phyloP scores from a whole-genome alignment of 306 rosid species.

The Vigna nakashimae region DNA sequence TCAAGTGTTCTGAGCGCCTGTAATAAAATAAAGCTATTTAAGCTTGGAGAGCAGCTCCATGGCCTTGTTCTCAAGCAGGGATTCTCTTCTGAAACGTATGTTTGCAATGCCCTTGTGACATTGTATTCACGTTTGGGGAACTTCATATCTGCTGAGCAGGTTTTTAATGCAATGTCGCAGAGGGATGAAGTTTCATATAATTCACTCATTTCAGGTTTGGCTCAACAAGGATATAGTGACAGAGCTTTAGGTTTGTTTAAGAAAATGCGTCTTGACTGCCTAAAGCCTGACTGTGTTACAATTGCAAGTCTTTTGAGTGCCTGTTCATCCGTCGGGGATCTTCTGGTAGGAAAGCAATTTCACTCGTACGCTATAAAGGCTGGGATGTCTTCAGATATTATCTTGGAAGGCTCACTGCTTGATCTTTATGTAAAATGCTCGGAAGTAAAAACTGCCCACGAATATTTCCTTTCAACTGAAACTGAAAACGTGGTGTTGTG shows the following conservation, averaged over 20 bases:
- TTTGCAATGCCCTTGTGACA: constrained; percentile 87
- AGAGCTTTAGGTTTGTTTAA: constrained; percentile 69
- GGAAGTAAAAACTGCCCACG: constrained; percentile 66
- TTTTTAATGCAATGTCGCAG: constrained; percentile 63
- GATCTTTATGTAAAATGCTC: constrained; percentile 93
- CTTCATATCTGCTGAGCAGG: constrained; percentile 62
- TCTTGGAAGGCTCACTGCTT: constrained; percentile 87
- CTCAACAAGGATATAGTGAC: constrained; percentile 71
- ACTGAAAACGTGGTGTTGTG: constrained; percentile 81
- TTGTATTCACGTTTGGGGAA: constrained; percentile 72
- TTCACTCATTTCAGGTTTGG: constrained; percentile 85
- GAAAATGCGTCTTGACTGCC: constrained; percentile 67
- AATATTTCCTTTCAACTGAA: constrained; percentile 74
- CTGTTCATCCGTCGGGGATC: constrained; percentile 70
- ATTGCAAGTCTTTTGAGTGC: constrained; percentile 86
- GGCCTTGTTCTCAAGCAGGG: constrained; percentile 78
- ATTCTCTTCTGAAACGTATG: constrained; percentile 72
- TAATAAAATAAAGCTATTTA: constrained; percentile 58
- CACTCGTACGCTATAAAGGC: constrained; percentile 80
- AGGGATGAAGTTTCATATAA: constrained; percentile 87
- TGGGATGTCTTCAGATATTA: constrained; percentile 79
- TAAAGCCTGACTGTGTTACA: constrained; percentile 81
- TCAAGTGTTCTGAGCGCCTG: constrained; percentile 87
- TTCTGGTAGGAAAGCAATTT: constrained; percentile 70
- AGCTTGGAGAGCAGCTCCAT: constrained; percentile 78